Evolutionary conservation across 345 rosid species (phyloP).

Genomic region (Diplotaxis tenuifolia): DNA sequence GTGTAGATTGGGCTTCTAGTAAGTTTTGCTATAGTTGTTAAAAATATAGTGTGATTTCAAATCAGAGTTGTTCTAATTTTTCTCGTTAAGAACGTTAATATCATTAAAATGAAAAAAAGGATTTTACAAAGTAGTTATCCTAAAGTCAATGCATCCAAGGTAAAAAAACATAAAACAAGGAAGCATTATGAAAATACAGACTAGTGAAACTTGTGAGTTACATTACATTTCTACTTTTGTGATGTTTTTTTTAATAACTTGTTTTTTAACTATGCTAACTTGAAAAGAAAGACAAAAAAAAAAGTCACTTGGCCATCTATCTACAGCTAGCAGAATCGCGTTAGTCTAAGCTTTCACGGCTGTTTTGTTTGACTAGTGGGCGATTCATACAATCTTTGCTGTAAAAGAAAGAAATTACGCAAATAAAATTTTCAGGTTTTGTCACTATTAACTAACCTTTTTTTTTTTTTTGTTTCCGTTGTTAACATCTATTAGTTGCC

Average conservation of each 20-base stretch:
- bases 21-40: background rate
- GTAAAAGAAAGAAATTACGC: conserved; percentile 17
- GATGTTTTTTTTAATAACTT: background rate
- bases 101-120: too few species aligned
- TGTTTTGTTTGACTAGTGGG: conserved; percentile 37
- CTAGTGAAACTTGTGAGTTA: conserved; percentile 11
- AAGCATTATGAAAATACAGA: too few species aligned
- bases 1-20: background rate
- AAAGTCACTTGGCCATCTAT: background rate
- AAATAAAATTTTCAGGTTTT: conserved; percentile 9
- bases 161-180: too few species aligned
- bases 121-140: too few species aligned
- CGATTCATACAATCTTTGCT: conserved; percentile 24
- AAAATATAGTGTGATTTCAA: conserved; percentile 15
- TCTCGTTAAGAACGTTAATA: too few species aligned
- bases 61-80: too few species aligned
- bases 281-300: background rate
- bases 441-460: conserved; percentile 31
- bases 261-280: background rate
- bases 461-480: too few species aligned
- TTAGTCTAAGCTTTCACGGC: conserved; percentile 29
- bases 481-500: conserved; percentile 7
- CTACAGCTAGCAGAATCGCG: conserved; percentile 28
- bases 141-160: too few species aligned
- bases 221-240: background rate